A percentile compares a stretch with the other conserved stretches of the same genome.
Evolutionary conservation across 257 asterid genomes (phyloP).

Genomic region (Primulina tabacum): DNA sequence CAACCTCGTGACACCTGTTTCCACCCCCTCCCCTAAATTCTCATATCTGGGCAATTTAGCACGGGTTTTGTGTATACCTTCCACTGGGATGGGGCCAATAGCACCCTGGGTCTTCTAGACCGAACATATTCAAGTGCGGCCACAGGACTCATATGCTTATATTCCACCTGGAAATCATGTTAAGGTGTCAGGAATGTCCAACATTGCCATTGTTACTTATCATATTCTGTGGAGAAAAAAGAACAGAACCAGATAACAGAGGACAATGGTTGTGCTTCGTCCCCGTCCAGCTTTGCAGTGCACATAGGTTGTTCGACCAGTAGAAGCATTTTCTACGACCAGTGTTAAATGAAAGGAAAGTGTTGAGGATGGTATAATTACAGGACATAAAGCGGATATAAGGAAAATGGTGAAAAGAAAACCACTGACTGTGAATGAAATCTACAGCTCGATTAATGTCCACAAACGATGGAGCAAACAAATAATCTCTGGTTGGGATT

Average conservation of each 20-base stretch:
- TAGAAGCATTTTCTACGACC: conserved; percentile 55
- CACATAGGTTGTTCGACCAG: conserved; percentile 71
- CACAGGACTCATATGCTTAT: conserved; percentile 76
- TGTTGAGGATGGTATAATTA: neutral
- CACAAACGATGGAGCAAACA: conserved; percentile 84
- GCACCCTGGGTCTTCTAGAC: conserved; percentile 79
- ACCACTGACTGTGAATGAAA: conserved; percentile 66
- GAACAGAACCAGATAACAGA: conserved; percentile 72
- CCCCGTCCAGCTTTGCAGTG: conserved; percentile 98
- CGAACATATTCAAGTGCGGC: conserved; percentile 83
- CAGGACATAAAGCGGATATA: neutral
- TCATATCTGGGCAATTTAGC: neutral
- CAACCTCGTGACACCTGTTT: no score
- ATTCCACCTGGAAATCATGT: conserved; percentile 58
- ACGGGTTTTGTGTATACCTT: conserved; percentile 43
- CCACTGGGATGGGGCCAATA: conserved; percentile 86
- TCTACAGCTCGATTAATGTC: conserved; percentile 82
- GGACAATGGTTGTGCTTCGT: conserved; percentile 91
- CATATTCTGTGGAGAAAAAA: neutral
- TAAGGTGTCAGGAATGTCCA: neutral
- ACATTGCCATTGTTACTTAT: neutral
- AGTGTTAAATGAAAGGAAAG: neutral
- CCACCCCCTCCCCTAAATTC: neutral
- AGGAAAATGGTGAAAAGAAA: neutral
- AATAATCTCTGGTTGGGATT: conserved; percentile 93